phyloP scores from a whole-genome alignment of 2,329 filamentous ascomycete genomes.

The Thelonectria rubi region DNA sequence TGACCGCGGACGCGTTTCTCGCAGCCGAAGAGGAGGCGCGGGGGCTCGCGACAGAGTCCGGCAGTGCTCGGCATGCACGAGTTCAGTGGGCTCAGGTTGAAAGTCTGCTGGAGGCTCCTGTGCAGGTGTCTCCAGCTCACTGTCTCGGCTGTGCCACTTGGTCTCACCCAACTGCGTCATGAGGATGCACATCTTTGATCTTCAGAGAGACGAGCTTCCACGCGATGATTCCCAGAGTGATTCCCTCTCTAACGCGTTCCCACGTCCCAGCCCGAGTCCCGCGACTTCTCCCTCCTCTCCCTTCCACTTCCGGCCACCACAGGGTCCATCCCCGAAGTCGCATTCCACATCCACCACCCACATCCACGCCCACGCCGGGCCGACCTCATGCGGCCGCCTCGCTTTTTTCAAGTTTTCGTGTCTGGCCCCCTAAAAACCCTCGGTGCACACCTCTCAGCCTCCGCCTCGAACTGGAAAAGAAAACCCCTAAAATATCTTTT shows the following conservation, averaged over 20 bases:
- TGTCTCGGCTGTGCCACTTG: background rate
- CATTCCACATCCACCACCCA: background rate
- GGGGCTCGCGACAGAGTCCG: slow-evolving; percentile 14
- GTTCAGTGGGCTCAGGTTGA: slow-evolving; percentile 2
- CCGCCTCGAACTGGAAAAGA: background rate
- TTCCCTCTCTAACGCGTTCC: slow-evolving; percentile 16
- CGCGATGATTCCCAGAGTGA: background rate
- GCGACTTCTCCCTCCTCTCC: slow-evolving; percentile 10
- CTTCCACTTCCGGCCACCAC: slow-evolving; percentile 6
- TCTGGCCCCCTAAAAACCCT: slow-evolving; percentile 9
- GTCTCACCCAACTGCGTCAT: background rate
- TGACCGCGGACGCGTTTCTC: slow-evolving; percentile 20
- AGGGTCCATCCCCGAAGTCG: too few species aligned
- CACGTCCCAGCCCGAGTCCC: slow-evolving; percentile 10
- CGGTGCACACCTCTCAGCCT: slow-evolving; percentile 1
- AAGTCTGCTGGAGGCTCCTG: background rate
- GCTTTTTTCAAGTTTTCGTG: background rate
- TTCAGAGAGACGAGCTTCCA: too few species aligned
- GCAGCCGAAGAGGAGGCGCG: background rate
- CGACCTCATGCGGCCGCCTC: slow-evolving; percentile 34
- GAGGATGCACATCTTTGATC: too few species aligned
- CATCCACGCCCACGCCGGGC: slow-evolving; percentile 22
- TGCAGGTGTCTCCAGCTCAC: background rate
- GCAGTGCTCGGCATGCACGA: background rate
- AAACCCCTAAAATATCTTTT: slow-evolving; percentile 16